Evolutionary conservation across 257 asterid genomes (phyloP), one percentile per base, ranked within the genome.

Genomic region (Nicotiana paniculata): DNA sequence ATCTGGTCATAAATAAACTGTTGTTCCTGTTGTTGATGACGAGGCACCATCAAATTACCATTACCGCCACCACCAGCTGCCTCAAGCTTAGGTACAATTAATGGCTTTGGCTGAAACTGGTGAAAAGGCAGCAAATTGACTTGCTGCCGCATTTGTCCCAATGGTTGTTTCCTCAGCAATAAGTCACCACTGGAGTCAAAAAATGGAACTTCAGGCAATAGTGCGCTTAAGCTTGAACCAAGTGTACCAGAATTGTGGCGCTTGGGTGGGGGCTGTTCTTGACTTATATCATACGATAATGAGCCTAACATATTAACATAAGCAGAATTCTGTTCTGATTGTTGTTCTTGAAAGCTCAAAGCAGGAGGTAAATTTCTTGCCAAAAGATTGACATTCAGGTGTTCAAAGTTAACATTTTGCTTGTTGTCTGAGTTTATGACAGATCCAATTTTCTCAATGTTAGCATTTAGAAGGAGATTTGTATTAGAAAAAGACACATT

Each of bases 1-100:
- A 90, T 74, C 78, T 85, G 88, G 67, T 89, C 92, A 21, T 83
- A 86, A 12, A 90, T 77, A 55, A 83, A 54, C 82, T 87, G 89
- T 13, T 86, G 88, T 62, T 65, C 80, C 69, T 84, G 85, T 58
- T 43, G 84, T 4, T 58, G 79, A 78, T 24, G 83, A 65, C 37
- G 61, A 6, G 84, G 80, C 74, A 75, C 78, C 70, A 61, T 24
- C 13, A 75, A 66, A 82, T 62, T 62, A 24, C 88, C 85, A 54
- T 53, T 62, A 26, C 70, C 82, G 58, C 58, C 43, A 54, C 84
- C 87, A 8, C 80, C 86, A 46, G 81, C 83, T 79, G 72, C 85
- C 70, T 88, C 89, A 83, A 61, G 85, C 85, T 88, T 88, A 37
- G 89, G 91, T 54, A 84, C 85, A 48, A 86, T 16, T 21, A 82